Base-by-base conservation (phyloP, 164 flowering plant genomes). In the Stephania cephalantha region DNA sequence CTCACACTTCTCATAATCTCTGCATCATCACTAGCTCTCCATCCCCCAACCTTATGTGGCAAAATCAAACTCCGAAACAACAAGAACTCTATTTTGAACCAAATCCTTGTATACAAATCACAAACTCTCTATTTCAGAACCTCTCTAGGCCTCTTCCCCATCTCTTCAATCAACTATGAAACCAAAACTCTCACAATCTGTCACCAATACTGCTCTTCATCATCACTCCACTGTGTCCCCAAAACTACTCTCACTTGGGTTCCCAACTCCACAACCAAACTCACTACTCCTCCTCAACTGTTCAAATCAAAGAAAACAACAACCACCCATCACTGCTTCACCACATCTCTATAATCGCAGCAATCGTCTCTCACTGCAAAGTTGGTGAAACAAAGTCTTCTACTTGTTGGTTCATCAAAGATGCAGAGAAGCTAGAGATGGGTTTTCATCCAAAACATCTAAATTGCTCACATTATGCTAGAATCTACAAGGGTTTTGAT, bases 241-340 rank as follows among this genome's bases (percentile, higher is more conserved):
- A 46, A 68, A 73, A 8, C 84, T 78, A 52, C 85, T 89, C 42
- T 76, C 87, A 11, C 83, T 83, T 72, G 90, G 90, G 74, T 82
- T 89, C 68, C 88, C 85, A n/a, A 53, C 84, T 63, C 80, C 83
- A 35, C 79, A 72, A 3, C 83, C 83, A 69, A 89, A 85, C 73
- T 88, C 90, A 46, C 81, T 89, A 46, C 73, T 89, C 58, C 86
- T 89, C 75, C 85, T 85, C 81, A 88, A 88, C 82, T 87, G 89
- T 81, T 78, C 74, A 42, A 74, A 42, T 61, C 75, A 30, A 42
- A 74, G 45, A 25, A 63, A 72, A 13, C n/a, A n/a, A n/a, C n/a
- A n/a, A n/a, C n/a, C n/a, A n/a, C 70, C 76, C 45, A 46, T 76
- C 45, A 53, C 65, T 12, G 72, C 81, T 46, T 67, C 77, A 9